Conservation (phyloP, 2,329 filamentous ascomycete species). For the Fusarium buharicum region DNA sequence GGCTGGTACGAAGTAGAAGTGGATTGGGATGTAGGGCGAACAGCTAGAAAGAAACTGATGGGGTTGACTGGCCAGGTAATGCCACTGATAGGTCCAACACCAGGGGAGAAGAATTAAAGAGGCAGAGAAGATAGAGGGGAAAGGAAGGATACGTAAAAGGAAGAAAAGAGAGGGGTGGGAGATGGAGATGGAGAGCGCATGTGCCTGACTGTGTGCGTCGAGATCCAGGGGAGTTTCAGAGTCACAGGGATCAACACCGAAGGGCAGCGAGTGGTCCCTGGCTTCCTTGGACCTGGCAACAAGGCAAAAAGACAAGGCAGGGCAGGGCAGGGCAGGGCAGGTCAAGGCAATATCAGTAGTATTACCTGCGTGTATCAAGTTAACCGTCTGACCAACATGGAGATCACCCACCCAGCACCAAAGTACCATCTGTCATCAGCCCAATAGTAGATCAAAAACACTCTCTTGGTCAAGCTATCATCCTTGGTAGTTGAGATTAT, state of each 20-base stretch:
- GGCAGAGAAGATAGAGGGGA: slow-evolving; percentile 17
- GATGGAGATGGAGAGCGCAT: slow-evolving; percentile 7
- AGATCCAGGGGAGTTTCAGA: slow-evolving; percentile 47
- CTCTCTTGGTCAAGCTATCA: slow-evolving; percentile 9
- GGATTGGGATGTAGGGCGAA: background rate
- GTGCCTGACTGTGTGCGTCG: slow-evolving; percentile 21
- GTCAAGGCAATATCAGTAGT: background rate
- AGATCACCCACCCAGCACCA: slow-evolving; percentile 3
- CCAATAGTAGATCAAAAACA: background rate
- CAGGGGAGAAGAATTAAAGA: slow-evolving; percentile 12
- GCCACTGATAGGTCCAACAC: slow-evolving; percentile 14
- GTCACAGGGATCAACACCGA: slow-evolving; percentile 45
- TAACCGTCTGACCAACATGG: slow-evolving; percentile 15
- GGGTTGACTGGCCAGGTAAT: slow-evolving; percentile 5
- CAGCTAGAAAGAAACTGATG: slow-evolving; percentile 5
- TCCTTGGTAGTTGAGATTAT: slow-evolving; percentile 37
- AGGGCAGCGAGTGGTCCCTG: slow-evolving; percentile 29
- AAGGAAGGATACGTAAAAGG: slow-evolving; percentile 15
- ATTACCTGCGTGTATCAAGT: slow-evolving; percentile 23
- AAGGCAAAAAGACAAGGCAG: background rate
- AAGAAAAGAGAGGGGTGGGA: slow-evolving; percentile 13
- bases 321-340: background rate
- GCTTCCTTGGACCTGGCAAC: slow-evolving; percentile 11
- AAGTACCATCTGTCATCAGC: slow-evolving; percentile 9
- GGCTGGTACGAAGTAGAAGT: background rate